Percentiles rank a stretch among this genome's conserved stretches.
Evolutionary conservation across 495 filamentous ascomycete genomes (phyloP).

Genomic region (Aspergillus bridgeri): DNA sequence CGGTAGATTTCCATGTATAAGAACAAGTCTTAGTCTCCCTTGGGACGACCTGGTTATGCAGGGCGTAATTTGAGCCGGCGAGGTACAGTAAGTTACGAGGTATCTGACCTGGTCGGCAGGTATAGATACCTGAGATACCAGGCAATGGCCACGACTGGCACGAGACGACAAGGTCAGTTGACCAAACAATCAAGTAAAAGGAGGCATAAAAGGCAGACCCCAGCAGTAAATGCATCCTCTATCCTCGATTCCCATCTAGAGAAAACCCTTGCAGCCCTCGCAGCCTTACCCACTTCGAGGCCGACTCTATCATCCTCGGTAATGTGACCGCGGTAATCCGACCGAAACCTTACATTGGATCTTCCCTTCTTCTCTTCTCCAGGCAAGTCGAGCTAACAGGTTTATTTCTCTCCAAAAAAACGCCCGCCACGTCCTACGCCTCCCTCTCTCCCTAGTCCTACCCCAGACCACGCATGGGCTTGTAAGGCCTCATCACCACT

Average conservation of each 20-base stretch:
- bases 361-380: too few species aligned
- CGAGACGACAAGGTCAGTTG: too few species aligned
- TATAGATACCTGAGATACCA: too few species aligned
- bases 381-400: neutral
- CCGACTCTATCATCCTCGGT: neutral
- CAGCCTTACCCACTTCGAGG: too few species aligned
- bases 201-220: neutral
- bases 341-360: neutral
- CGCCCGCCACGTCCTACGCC: neutral
- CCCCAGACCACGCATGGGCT: conserved; percentile 29
- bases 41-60: too few species aligned
- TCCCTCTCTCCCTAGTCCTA: neutral
- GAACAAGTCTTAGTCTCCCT: too few species aligned
- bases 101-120: too few species aligned
- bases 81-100: neutral
- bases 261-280: too few species aligned
- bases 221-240: too few species aligned
- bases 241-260: neutral
- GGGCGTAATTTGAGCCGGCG: neutral
- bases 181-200: too few species aligned
- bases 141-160: too few species aligned
- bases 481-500: conserved; percentile 23
- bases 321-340: neutral
- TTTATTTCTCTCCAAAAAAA: neutral
- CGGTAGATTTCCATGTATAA: neutral